Evolutionary conservation across 176 grass and related monocot genomes (phyloP).

Genomic region (Hordeum vulgare): MorexV3_pseudomolecules_assembly NC_058524.1:479906588-479907087

Average conservation of each 20-base stretch:
- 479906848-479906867: not conserved
- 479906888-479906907: not conserved
- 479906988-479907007: constrained; percentile 89
- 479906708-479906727: constrained; percentile 33
- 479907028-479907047: not conserved
- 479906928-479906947: constrained; percentile 78
- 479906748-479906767: constrained; percentile 72
- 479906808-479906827: constrained; percentile 84
- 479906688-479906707: constrained; percentile 94
- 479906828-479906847: constrained; percentile 31
- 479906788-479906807: constrained; percentile 84
- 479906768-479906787: constrained; percentile 72
- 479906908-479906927: not conserved
- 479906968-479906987: constrained; percentile 74
- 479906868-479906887: not conserved
- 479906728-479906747: constrained; percentile 62
- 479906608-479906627: constrained; percentile 55
- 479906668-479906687: constrained; percentile 82
- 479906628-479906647: constrained; percentile 20
- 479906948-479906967: constrained; percentile 93
- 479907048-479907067: constrained; percentile 9
- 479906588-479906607: constrained; percentile 56
- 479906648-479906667: constrained; percentile 30
- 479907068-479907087: constrained; percentile 7
- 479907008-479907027: not conserved